Conservation (phyloP, 305 asterid species). For the Caryopteris hybrid region DNA sequence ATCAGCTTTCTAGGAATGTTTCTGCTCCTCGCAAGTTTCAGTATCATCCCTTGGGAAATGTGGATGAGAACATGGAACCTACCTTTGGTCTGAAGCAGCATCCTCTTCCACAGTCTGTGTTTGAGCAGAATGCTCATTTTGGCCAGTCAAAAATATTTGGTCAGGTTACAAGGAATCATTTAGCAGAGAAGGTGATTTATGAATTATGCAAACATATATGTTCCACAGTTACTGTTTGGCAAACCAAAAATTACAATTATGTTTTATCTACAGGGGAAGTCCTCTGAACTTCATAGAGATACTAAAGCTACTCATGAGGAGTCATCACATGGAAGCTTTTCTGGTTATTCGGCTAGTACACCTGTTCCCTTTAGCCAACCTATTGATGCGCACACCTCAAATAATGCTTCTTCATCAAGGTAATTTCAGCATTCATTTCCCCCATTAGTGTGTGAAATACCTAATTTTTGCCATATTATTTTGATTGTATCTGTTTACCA, state of each 20-base stretch:
- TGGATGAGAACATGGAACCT: slow-evolving; percentile 55
- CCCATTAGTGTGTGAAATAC: background rate
- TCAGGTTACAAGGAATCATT: slow-evolving; percentile 37
- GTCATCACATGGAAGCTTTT: slow-evolving; percentile 32
- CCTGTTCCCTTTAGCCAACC: slow-evolving; percentile 40
- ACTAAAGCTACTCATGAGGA: slow-evolving; percentile 36
- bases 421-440: slow-evolving; percentile 17
- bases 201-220: background rate
- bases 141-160: slow-evolving; percentile 45
- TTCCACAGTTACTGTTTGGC: slow-evolving; percentile 1
- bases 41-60: slow-evolving; percentile 85
- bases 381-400: slow-evolving; percentile 30
- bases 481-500: slow-evolving; percentile 25
- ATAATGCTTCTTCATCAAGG: slow-evolving; percentile 51
- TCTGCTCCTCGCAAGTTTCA: slow-evolving; percentile 70
- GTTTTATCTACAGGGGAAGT: slow-evolving; percentile 42
- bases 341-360: slow-evolving; percentile 32
- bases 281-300: slow-evolving; percentile 43
- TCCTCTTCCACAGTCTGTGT: slow-evolving; percentile 28
- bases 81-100: slow-evolving; percentile 44
- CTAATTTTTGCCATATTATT: background rate
- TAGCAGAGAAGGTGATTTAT: slow-evolving; percentile 36
- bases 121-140: slow-evolving; percentile 43
- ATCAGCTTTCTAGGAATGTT: slow-evolving; percentile 45
- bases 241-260: slow-evolving; percentile 2